A percentile compares a stretch with the other conserved stretches of the same genome.
Evolutionary conservation across 2,329 filamentous ascomycete species (phyloP).

Genomic region (Diaporthe citri): DNA sequence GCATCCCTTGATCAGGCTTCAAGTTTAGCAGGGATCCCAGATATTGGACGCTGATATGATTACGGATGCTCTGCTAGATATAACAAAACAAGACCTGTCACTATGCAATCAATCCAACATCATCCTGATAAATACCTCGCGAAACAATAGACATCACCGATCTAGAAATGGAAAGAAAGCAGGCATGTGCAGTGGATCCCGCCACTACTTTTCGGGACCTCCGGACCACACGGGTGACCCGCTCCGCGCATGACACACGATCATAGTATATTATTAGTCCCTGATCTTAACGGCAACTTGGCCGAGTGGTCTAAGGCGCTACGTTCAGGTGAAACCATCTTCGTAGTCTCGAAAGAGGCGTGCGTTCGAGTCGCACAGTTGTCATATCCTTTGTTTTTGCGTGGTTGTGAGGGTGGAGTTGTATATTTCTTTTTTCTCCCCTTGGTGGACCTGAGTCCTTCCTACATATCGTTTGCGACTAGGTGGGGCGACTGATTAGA

Average conservation of each 20-base stretch:
- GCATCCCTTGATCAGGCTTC: too few relatives aligned
- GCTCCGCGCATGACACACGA: not conserved
- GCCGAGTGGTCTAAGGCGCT: constrained; percentile 23
- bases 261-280: not conserved
- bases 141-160: too few relatives aligned
- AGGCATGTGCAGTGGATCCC: too few relatives aligned
- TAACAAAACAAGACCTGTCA: too few relatives aligned
- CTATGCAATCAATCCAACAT: too few relatives aligned
- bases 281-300: not conserved
- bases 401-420: not conserved
- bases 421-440: not conserved
- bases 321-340: constrained; percentile 19
- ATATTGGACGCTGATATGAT: too few relatives aligned
- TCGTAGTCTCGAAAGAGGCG: constrained; percentile 26
- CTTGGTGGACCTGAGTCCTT: not conserved
- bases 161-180: too few relatives aligned
- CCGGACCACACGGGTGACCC: not conserved
- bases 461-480: not conserved
- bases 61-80: too few relatives aligned
- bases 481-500: not conserved
- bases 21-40: too few relatives aligned
- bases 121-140: too few relatives aligned
- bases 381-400: not conserved
- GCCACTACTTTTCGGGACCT: too few relatives aligned
- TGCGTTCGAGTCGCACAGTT: constrained; percentile 17